These are phyloP conservation scores for Ganoderma sp. DNA, from an alignment of 1,284 basidiomycete genomes.

Conservation along the genomic window DNA sequence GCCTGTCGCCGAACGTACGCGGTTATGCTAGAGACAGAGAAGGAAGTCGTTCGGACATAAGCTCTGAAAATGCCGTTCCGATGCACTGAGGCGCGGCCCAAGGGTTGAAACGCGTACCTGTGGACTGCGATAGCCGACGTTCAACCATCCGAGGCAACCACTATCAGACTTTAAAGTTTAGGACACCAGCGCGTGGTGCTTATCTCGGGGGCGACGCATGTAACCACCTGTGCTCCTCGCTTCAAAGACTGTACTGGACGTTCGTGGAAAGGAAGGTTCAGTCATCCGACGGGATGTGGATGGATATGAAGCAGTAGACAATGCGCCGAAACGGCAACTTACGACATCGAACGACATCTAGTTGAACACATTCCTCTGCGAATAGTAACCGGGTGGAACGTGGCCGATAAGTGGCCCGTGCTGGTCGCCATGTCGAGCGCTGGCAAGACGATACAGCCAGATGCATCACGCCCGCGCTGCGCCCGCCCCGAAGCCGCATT, in stretches of 20 bases:
- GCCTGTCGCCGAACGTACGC: neutral
- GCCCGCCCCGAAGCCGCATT: neutral
- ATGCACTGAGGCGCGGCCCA: neutral
- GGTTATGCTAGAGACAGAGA: neutral
- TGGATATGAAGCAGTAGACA: neutral
- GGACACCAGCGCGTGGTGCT: neutral
- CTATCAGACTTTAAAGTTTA: slow-evolving; percentile 3
- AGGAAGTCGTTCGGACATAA: slow-evolving; percentile 3
- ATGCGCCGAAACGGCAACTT: slow-evolving; percentile 1
- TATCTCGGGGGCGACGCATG: slow-evolving; percentile 1
- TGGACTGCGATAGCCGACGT: neutral
- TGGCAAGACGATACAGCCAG: neutral
- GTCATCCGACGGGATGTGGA: neutral
- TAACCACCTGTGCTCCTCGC: slow-evolving; percentile 2
- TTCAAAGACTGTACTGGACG: slow-evolving; percentile 6
- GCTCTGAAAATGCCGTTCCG: neutral
- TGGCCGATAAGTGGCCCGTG: slow-evolving; percentile 9
- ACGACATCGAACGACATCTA: neutral
- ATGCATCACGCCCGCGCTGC: too few relatives aligned
- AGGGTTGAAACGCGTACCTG: neutral
- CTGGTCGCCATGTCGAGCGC: neutral
- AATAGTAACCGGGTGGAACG: slow-evolving; percentile 1
- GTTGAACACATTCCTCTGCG: neutral
- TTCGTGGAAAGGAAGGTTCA: slow-evolving; percentile 8
- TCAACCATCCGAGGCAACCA: neutral